A percentile compares a stretch with the other conserved stretches of the same genome.
phyloP scores from a whole-genome alignment of 495 filamentous ascomycete genomes.

The Tuber aestivum region DNA sequence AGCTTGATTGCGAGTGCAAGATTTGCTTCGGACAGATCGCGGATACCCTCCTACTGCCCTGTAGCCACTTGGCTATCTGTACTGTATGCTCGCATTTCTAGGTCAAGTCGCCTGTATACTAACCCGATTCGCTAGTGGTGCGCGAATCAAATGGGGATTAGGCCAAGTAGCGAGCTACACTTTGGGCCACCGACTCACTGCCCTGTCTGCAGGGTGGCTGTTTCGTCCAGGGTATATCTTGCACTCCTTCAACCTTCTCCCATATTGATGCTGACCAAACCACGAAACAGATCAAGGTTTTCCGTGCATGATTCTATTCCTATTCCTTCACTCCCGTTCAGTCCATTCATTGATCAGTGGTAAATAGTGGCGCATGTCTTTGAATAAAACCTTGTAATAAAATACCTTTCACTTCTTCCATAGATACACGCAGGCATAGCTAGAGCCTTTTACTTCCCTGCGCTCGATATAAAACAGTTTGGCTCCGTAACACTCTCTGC shows the following conservation, averaged over 20 bases:
- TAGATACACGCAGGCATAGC: neutral
- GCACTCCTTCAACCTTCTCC: neutral
- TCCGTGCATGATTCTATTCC: constrained; percentile 20
- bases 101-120: neutral
- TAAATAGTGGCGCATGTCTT: constrained; percentile 5
- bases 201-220: constrained; percentile 30
- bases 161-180: constrained; percentile 12
- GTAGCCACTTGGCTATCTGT: constrained; percentile 55
- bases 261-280: neutral
- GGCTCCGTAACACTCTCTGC: neutral
- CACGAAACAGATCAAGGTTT: constrained; percentile 24
- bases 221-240: constrained; percentile 24
- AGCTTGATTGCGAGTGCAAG: constrained; percentile 52
- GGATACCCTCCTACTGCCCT: constrained; percentile 53
- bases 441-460: neutral
- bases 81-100: constrained; percentile 16
- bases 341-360: neutral
- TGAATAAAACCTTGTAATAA: constrained; percentile 4
- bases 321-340: neutral
- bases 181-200: constrained; percentile 27
- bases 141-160: constrained; percentile 35
- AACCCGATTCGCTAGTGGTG: constrained; percentile 29
- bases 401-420: constrained; percentile 3
- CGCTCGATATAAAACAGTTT: neutral
- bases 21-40: constrained; percentile 54